Percentiles rank a stretch among this genome's conserved stretches.
Evolutionary conservation across 805 yeast species (phyloP).

Genomic region (Wickerhamomyces bisporus): DNA sequence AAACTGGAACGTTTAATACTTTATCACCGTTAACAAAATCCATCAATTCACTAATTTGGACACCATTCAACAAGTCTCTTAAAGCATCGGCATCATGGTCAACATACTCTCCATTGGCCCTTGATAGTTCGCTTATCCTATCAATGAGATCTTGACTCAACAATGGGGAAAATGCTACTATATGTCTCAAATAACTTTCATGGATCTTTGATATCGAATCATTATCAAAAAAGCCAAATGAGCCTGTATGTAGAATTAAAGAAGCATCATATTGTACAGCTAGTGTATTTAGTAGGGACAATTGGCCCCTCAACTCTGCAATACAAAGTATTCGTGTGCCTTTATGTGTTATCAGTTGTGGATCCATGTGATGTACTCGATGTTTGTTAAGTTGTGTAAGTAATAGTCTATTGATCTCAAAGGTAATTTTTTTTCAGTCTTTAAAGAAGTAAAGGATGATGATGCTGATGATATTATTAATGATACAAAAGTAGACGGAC

Average conservation of each 20-base stretch:
- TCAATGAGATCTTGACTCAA: slow-evolving; percentile 44
- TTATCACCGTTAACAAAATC: slow-evolving; percentile 40
- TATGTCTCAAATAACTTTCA: slow-evolving; percentile 55
- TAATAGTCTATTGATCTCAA: too few relatives aligned
- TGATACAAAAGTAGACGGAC: too few relatives aligned
- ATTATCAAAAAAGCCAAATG: slow-evolving; percentile 69
- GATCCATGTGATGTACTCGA: slow-evolving; percentile 8
- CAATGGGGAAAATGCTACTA: slow-evolving; percentile 62
- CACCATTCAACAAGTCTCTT: slow-evolving; percentile 30
- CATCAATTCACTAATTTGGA: slow-evolving; percentile 47
- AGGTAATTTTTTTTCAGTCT: too few relatives aligned
- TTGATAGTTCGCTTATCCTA: slow-evolving; percentile 47
- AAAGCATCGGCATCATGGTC: slow-evolving; percentile 30
- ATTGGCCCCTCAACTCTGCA: slow-evolving; percentile 54
- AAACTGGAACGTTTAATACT: slow-evolving; percentile 54
- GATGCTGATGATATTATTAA: too few relatives aligned
- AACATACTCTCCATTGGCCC: slow-evolving; percentile 37
- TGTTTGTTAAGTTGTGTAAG: too few relatives aligned
- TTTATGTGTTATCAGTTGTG: slow-evolving; percentile 19
- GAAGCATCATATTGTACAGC: slow-evolving; percentile 44
- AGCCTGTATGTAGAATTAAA: slow-evolving; percentile 65
- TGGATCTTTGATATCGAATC: slow-evolving; percentile 49
- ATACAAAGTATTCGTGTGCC: slow-evolving; percentile 40
- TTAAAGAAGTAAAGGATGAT: too few relatives aligned
- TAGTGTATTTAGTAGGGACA: slow-evolving; percentile 43